Percentiles rank a stretch among this genome's conserved stretches.
Conservation (phyloP, 805 yeast genomes). For the Lipomyces oligophaga region DNA sequence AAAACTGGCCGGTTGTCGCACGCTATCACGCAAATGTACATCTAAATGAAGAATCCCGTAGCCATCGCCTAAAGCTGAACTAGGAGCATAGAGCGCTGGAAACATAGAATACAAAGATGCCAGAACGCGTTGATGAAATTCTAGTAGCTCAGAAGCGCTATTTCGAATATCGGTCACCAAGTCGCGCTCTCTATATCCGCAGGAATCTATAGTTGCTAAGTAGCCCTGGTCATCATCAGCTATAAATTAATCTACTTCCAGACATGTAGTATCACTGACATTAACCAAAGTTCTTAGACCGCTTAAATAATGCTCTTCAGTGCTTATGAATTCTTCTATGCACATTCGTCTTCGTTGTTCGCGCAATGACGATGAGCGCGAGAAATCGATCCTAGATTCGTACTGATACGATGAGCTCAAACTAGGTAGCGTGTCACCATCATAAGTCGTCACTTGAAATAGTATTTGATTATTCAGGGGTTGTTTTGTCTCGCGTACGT, state of each 20-base stretch:
- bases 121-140: conserved; percentile 20
- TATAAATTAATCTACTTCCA: neutral
- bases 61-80: neutral
- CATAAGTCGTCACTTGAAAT: conserved; percentile 16
- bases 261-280: conserved; percentile 8
- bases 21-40: conserved; percentile 4
- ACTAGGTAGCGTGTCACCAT: conserved; percentile 15
- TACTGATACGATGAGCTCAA: neutral
- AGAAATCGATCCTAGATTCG: neutral
- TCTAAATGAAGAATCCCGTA: conserved; percentile 3
- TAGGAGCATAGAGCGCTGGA: conserved; percentile 24
- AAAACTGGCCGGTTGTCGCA: conserved; percentile 10
- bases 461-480: conserved; percentile 1
- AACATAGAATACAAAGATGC: conserved; percentile 9
- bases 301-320: conserved; percentile 22
- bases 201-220: conserved; percentile 17
- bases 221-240: conserved; percentile 16
- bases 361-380: conserved; percentile 5
- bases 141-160: conserved; percentile 17
- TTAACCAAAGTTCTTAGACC: conserved; percentile 21
- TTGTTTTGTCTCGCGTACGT: neutral
- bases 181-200: conserved; percentile 7
- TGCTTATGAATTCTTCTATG: conserved; percentile 23
- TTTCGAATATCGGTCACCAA: conserved; percentile 15
- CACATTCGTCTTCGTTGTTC: conserved; percentile 20